A percentile compares a stretch with the other conserved stretches of the same genome.
Conservation (phyloP, 441 rosid genomes). For the Arabidopsis hybrid region DNA sequence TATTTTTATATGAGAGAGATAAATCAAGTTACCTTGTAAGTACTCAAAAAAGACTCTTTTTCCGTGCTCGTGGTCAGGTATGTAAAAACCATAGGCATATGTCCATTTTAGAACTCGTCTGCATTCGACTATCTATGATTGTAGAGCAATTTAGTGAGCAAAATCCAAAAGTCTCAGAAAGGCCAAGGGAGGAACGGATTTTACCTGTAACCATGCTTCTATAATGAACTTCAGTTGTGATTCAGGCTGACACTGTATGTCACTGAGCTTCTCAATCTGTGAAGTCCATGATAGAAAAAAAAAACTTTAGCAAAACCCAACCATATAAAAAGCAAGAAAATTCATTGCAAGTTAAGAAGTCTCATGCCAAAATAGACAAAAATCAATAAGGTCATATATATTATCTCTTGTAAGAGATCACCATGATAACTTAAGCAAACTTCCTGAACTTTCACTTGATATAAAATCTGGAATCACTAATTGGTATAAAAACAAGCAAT, state of each 20-base stretch:
- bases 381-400: slow-evolving; percentile 2
- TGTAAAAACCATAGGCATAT: slow-evolving; percentile 81
- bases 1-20: background rate
- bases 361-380: slow-evolving; percentile 7
- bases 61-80: slow-evolving; percentile 69
- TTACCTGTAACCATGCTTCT: slow-evolving; percentile 88
- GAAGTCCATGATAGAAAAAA: background rate
- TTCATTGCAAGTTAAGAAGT: slow-evolving; percentile 2
- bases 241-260: slow-evolving; percentile 80
- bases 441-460: background rate
- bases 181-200: slow-evolving; percentile 1
- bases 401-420: background rate
- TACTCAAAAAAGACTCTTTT: slow-evolving; percentile 79
- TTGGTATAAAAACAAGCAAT: background rate
- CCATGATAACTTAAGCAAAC: slow-evolving; percentile 13
- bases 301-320: slow-evolving; percentile 29
- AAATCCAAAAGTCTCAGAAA: slow-evolving; percentile 23
- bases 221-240: slow-evolving; percentile 81
- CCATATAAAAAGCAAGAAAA: slow-evolving; percentile 13
- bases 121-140: slow-evolving; percentile 73
- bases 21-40: slow-evolving; percentile 62
- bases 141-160: slow-evolving; percentile 27
- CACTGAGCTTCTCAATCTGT: slow-evolving; percentile 81
- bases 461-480: background rate
- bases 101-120: slow-evolving; percentile 90